A percentile compares a stretch with the other conserved stretches of the same genome.
Conservation (phyloP, 140 eudicot species). For the Flaveria floridana region DNA sequence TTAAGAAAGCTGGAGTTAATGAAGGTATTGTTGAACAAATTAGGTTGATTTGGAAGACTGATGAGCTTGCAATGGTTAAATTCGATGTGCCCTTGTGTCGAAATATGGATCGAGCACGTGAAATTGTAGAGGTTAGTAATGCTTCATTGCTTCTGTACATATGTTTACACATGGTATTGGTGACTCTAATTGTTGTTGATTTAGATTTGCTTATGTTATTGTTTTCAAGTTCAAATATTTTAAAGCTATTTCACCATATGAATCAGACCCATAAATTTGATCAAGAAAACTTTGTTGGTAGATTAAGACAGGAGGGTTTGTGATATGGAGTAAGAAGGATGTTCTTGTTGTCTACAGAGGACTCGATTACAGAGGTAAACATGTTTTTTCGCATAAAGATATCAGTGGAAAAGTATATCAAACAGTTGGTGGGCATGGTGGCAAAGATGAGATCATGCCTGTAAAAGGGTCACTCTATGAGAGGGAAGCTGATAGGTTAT, state of each 20-base stretch:
- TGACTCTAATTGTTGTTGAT: background rate
- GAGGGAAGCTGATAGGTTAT: constrained; percentile 85
- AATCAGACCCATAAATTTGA: background rate
- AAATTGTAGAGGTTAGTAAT: constrained; percentile 75
- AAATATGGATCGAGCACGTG: constrained; percentile 91
- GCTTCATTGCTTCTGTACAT: background rate
- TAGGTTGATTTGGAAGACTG: constrained; percentile 56
- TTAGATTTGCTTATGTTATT: background rate
- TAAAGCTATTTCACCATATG: background rate
- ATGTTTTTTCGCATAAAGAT: background rate
- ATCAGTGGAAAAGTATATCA: constrained; percentile 3
- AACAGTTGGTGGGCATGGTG: constrained; percentile 30
- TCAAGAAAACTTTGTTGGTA: constrained; percentile 32
- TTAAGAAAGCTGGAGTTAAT: constrained; percentile 80
- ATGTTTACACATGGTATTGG: too few species aligned
- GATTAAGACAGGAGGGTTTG: constrained; percentile 85
- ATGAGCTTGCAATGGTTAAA: constrained; percentile 88
- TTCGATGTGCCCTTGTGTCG: constrained; percentile 76
- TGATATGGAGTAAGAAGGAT: constrained; percentile 81
- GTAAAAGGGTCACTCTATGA: constrained; percentile 61
- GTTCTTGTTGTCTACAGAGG: constrained; percentile 80
- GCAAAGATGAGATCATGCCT: constrained; percentile 26
- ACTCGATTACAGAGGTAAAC: constrained; percentile 37
- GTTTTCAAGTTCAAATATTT: too few species aligned
- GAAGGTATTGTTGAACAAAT: constrained; percentile 72